These are phyloP conservation scores for Mycena leptocephala DNA, from an alignment of 768 basidiomycete genomes.

Conservation along the genomic window DNA sequence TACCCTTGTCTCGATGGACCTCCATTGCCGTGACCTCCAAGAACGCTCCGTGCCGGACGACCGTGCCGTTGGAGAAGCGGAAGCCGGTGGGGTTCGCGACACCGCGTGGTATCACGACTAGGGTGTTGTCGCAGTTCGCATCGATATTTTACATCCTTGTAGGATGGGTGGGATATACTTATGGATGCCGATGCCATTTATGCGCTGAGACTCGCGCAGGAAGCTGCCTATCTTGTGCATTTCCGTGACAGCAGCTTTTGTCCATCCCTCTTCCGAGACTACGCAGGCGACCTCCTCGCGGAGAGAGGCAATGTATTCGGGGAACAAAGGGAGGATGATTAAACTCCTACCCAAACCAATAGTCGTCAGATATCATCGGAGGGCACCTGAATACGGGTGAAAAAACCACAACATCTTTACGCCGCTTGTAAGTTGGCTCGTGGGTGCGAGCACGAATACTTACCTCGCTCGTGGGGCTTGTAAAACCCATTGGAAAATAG, in stretches of 20 bases:
- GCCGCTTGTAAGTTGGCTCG: no score
- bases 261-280: slow-evolving; percentile 16
- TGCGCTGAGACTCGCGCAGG: slow-evolving; percentile 9
- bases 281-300: slow-evolving; percentile 52
- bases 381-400: no score
- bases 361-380: no score
- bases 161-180: not conserved
- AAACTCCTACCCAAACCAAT: no score
- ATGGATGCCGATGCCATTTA: not conserved
- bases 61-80: not conserved
- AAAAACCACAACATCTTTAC: no score
- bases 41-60: not conserved
- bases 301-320: slow-evolving; percentile 50
- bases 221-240: slow-evolving; percentile 32
- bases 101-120: no score
- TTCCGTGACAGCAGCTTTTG: not conserved
- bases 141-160: not conserved
- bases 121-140: not conserved
- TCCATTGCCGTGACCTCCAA: not conserved
- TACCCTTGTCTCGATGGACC: not conserved
- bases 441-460: no score
- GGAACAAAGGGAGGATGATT: no score
- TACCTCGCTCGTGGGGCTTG: no score
- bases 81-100: not conserved
- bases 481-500: no score